Evolutionary conservation across 352 stramenopile species (phyloP).

Genomic region (Phytopythium chamaehyphon): DNA sequence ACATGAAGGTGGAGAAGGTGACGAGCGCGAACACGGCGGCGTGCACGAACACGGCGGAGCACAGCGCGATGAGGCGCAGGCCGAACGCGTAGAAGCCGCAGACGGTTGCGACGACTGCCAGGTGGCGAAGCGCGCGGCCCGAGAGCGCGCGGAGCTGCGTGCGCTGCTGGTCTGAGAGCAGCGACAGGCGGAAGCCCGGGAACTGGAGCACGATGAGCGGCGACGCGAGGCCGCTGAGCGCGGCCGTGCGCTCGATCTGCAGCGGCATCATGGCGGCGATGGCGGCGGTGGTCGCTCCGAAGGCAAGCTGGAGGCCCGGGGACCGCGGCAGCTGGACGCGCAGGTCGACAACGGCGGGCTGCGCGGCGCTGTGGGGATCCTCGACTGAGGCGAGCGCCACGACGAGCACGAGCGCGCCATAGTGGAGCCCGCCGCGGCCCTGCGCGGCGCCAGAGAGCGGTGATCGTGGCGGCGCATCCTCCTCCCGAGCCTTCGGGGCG

Average conservation of each 20-base stretch:
- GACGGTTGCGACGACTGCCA: conserved; percentile 17
- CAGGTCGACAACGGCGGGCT: conserved; percentile 1
- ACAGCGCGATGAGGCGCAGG: conserved; percentile 21
- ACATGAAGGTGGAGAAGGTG: conserved; percentile 49
- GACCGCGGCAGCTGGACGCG: neutral
- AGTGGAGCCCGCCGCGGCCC: conserved; percentile 2
- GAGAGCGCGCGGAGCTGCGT: conserved; percentile 6
- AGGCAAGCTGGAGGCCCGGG: too few relatives aligned
- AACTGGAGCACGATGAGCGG: conserved; percentile 61
- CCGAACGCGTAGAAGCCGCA: conserved; percentile 25
- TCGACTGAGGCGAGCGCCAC: conserved; percentile 4
- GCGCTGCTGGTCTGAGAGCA: conserved; percentile 22
- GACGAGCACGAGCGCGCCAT: neutral
- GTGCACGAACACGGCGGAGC: conserved; percentile 22
- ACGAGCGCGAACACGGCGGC: conserved; percentile 32
- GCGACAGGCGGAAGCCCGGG: conserved; percentile 44
- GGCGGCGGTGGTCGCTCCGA: too few relatives aligned
- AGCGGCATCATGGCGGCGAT: conserved; percentile 9
- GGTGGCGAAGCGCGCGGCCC: conserved; percentile 23
- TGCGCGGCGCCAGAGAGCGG: conserved; percentile 7
- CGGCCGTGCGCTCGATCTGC: conserved; percentile 11
- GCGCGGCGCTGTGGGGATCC: conserved; percentile 1
- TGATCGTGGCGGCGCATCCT: neutral
- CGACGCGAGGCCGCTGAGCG: conserved; percentile 19
- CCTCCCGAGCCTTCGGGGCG: neutral